Percentiles rank a stretch among this genome's conserved stretches.
phyloP scores from a whole-genome alignment of 2,329 filamentous ascomycete genomes.

The Aureobasidium sp. region DNA sequence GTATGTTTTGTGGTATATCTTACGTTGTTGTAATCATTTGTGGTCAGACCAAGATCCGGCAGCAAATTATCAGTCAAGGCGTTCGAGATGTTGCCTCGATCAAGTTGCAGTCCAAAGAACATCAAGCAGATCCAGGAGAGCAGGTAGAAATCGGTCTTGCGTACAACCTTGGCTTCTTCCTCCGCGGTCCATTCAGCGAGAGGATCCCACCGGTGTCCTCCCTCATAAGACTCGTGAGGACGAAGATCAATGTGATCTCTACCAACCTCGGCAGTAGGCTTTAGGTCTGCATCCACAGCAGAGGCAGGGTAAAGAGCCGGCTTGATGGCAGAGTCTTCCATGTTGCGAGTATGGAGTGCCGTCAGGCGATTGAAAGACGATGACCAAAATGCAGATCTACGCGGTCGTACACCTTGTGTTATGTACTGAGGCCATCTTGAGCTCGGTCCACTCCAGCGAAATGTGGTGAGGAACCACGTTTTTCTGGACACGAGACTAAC shows the following conservation, averaged over 20 bases:
- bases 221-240: conserved; percentile 14
- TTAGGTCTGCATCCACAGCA: neutral
- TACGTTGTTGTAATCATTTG: conserved; percentile 20
- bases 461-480: neutral
- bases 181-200: conserved; percentile 15
- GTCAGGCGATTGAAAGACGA: neutral
- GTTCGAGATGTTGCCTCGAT: conserved; percentile 19
- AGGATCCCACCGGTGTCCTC: conserved; percentile 15
- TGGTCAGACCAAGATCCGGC: conserved; percentile 15
- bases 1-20: neutral
- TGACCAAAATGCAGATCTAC: neutral
- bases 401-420: neutral
- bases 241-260: conserved; percentile 13
- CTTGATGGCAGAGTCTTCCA: conserved; percentile 14
- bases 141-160: conserved; percentile 19
- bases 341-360: neutral
- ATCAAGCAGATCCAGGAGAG: conserved; percentile 19
- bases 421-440: neutral
- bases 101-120: conserved; percentile 18
- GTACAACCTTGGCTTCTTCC: conserved; percentile 18
- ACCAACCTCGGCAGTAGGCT: conserved; percentile 7
- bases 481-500: neutral
- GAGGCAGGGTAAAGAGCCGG: conserved; percentile 1
- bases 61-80: conserved; percentile 20
- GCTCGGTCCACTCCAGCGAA: neutral